Evolutionary conservation across 345 rosid genomes (phyloP), one percentile per base, ranked within the genome.

Genomic region (Zanthoxylum bungeanum): DNA sequence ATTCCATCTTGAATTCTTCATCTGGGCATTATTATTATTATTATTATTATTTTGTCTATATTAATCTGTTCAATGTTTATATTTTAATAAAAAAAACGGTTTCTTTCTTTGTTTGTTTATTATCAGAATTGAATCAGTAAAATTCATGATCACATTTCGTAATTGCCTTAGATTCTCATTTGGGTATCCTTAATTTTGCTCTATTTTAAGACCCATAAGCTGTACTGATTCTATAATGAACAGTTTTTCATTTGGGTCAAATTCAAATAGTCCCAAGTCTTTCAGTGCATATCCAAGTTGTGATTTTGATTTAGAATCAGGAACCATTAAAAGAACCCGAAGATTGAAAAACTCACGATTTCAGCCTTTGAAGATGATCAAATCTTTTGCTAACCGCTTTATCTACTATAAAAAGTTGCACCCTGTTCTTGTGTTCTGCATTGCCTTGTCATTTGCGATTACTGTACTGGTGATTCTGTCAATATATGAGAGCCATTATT

Each of bases 271-370:
- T 75, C 79, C 90, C 42, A 91, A 92, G 70, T 74, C 92, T 60
- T 92, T 88, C 75, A 66, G 76, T 75, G 91, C 98, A 47, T 95
- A 95, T 72, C 88, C 93, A 24, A 83, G 87, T 73, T 75, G 79
- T 68, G 97, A 92, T 53, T 85, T 92, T 52, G 99, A 92, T 77
- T 64, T 95, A 80, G 99, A 95, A 78, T 87, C 87, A 75, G 92
- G 86, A 68, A 67, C 84, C 24, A 33, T 80, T 27, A 92, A 82
- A 74, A 83, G 91, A 84, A 39, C 80, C 50, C 80, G 93, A 58
- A 90, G 84, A 76, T 63, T 85, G 21, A 92, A 82, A 86, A 81
- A 59, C 16, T 80, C 81, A 33, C 51, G 77, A 16, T 12, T 76
- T 30, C 55, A 68, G 66, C 83, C 83, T 9, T 19, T 78, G 72